These are phyloP conservation scores for Scutellaria minor DNA, from an alignment of 257 asterid species.

Conservation along the genomic window DNA sequence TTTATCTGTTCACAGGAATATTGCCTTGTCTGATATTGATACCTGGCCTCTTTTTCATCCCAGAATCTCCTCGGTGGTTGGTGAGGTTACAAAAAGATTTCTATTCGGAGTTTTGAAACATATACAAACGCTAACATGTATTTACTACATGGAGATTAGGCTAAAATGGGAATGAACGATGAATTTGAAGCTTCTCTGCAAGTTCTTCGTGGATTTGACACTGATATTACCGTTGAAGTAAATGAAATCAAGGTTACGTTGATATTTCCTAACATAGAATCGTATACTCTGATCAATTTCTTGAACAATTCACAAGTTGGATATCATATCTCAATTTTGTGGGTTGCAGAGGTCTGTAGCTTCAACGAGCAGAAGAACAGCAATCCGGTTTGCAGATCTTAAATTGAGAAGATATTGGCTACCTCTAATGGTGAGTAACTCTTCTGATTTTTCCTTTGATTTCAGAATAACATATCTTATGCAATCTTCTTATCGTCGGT, in stretches of 20 bases:
- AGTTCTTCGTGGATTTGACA: constrained; percentile 72
- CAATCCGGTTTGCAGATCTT: constrained; percentile 83
- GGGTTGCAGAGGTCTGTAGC: constrained; percentile 78
- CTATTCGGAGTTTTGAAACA: background rate
- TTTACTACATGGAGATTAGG: constrained; percentile 44
- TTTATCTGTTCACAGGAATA: constrained; percentile 53
- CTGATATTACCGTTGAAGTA: constrained; percentile 67
- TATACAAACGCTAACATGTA: constrained; percentile 11
- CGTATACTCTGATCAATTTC: background rate
- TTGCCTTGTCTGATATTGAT: constrained; percentile 75
- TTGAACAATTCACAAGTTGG: constrained; percentile 8
- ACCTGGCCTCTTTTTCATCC: constrained; percentile 78
- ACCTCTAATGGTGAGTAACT: constrained; percentile 72
- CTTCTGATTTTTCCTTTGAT: constrained; percentile 4
- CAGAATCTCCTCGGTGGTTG: constrained; percentile 97
- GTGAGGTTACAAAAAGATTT: constrained; percentile 48
- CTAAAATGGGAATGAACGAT: constrained; percentile 65
- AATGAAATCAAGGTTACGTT: constrained; percentile 57
- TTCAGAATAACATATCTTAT: background rate
- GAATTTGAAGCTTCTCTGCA: constrained; percentile 74
- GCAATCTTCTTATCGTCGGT: background rate
- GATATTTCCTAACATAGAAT: too few species aligned
- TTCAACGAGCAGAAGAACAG: constrained; percentile 75
- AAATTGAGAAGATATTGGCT: constrained; percentile 90
- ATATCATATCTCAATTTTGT: constrained; percentile 20